Conservation (phyloP, 1,284 basidiomycete species). For the Leccinum griseonigrum region DNA sequence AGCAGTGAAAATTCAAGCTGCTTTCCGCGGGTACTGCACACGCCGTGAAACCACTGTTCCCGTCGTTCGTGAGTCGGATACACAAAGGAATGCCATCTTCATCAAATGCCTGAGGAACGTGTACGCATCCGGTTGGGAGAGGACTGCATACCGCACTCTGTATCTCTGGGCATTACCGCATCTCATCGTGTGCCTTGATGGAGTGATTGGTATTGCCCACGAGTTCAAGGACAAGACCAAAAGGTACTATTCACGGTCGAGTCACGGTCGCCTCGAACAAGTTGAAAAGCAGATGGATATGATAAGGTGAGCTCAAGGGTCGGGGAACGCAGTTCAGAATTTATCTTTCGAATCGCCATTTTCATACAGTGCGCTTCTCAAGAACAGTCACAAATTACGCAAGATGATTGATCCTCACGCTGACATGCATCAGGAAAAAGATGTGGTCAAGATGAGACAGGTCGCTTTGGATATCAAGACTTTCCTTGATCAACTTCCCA, state of each 20-base stretch:
- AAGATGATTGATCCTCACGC: conserved; percentile 30
- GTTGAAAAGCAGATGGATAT: conserved; percentile 30
- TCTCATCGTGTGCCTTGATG: conserved; percentile 45
- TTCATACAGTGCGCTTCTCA: conserved; percentile 20
- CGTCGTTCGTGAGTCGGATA: conserved; percentile 26
- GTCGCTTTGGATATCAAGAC: conserved; percentile 24
- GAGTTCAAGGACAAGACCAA: conserved; percentile 37
- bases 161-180: conserved; percentile 52
- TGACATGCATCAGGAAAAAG: conserved; percentile 20
- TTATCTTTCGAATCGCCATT: not conserved
- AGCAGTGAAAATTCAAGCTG: conserved; percentile 15
- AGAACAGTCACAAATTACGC: conserved; percentile 21
- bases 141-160: conserved; percentile 38
- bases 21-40: conserved; percentile 26
- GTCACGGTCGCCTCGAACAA: conserved; percentile 35
- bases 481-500: conserved; percentile 23
- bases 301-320: conserved; percentile 24
- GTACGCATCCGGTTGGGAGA: conserved; percentile 34
- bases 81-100: conserved; percentile 31
- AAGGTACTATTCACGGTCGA: conserved; percentile 28
- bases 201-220: conserved; percentile 28
- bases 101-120: conserved; percentile 33
- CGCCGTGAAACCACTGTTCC: conserved; percentile 22
- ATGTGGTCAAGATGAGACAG: conserved; percentile 21
- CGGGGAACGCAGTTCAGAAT: not conserved